Base-by-base conservation (phyloP, 2,329 filamentous ascomycete genomes). In the Davidsoniella eucalypti region DNA sequence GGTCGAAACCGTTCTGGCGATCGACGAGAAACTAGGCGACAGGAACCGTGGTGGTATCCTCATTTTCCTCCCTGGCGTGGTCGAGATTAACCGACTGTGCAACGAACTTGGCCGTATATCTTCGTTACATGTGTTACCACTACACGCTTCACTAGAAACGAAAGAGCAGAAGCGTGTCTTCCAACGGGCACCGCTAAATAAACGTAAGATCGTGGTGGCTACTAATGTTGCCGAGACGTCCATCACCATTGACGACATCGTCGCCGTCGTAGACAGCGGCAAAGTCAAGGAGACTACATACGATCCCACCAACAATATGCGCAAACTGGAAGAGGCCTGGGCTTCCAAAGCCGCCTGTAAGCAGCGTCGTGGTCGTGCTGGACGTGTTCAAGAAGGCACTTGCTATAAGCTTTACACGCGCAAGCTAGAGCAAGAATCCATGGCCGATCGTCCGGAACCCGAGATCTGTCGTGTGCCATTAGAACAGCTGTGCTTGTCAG, bases 171-270 rank as follows among this genome's bases (percentile, higher is more conserved):
- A 84, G 54, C 76, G 79, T 21, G 92, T 98, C 0, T 98, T 98
- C 61, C 72, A 77, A 25, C 71, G 72, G 12, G 68, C 92, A 4
- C 88, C 90, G 0, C 63, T 68, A 2, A 87, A 87, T 0, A 88
- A 86, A 65, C 76, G 92, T 36, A 98, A 98, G 65, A 78, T 98
- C 10, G 84, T 98, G 33, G 85, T 90, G 5, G 86, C 92, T 1
- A 98, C 92, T 42, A 98, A 98, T 59, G 90, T 98, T 2, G 92
- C 92, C 2, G 92, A 98, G 63, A 98, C 92, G 0, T 96, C 92
- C 2, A 96, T 98, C 62, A 98, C 92, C 0, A 98, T 98, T 54
- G 88, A 95, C 61, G 92, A 98, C 61, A 85, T 98, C 49, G 84
- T 96, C 2, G 90, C 86, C 2, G 92, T 98, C 43, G 90, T 98